These are phyloP conservation scores for Gillenia trifoliata DNA, from an alignment of 306 rosid species.

Conservation along the genomic window DNA sequence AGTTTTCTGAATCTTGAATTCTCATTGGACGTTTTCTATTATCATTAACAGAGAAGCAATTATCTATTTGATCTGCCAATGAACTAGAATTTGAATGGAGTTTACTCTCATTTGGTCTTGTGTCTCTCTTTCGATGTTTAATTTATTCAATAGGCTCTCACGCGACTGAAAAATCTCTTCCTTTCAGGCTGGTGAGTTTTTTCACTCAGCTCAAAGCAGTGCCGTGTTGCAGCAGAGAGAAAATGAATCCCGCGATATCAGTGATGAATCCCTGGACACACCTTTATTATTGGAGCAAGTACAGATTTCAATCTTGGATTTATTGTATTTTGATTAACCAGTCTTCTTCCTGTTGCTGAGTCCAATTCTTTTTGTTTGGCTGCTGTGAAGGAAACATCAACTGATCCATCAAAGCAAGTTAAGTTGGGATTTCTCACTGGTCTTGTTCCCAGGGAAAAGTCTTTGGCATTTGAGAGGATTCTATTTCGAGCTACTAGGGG, in stretches of 20 bases:
- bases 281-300: slow-evolving; percentile 74
- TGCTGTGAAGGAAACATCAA: slow-evolving; percentile 54
- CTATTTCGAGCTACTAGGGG: slow-evolving; percentile 64
- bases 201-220: slow-evolving; percentile 53
- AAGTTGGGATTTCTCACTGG: slow-evolving; percentile 55
- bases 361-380: slow-evolving; percentile 20
- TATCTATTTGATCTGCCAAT: neutral
- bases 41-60: neutral
- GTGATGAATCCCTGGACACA: slow-evolving; percentile 61
- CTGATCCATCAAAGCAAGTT: slow-evolving; percentile 56
- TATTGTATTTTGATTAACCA: slow-evolving; percentile 2
- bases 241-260: slow-evolving; percentile 34
- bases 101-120: neutral
- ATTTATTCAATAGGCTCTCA: neutral
- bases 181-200: slow-evolving; percentile 77
- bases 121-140: slow-evolving; percentile 1
- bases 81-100: neutral
- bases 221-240: slow-evolving; percentile 70
- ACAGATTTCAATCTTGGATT: slow-evolving; percentile 22
- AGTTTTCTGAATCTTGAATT: neutral
- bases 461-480: slow-evolving; percentile 62
- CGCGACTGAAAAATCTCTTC: slow-evolving; percentile 15
- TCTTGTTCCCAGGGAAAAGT: slow-evolving; percentile 49
- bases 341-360: slow-evolving; percentile 9
- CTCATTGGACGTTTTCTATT: neutral